Evolutionary conservation across 2,329 filamentous ascomycete species (phyloP), one percentile per base, ranked within the genome.

Genomic region (Monilinia vaccinii-corymbosi): DNA sequence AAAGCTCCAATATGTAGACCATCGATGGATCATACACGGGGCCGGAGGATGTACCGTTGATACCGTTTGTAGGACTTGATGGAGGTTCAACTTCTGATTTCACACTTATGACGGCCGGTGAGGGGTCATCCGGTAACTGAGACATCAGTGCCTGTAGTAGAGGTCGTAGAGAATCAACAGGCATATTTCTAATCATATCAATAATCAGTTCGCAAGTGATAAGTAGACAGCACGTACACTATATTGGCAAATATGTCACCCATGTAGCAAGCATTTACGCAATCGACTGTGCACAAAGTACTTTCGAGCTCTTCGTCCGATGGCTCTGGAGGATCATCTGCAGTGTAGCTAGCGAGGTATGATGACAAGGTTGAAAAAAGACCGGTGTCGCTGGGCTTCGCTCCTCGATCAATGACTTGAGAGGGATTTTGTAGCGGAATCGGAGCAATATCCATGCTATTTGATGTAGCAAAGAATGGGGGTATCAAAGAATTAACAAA

Each of bases 321-420:
- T 2, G 94, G 94, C 75, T 99, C 94, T 0, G 94, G 94, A 14
- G 94, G 94, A 70, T 99, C 94, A 73, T 97, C 94, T 13, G 94
- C 95, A 46, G 95, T 94, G 72, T 99, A 97, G 73, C 93, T 97
- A n/a, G 92, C 96, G 36, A 99, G 91, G 70, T 97, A 99, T 6
- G 89, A 96, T 0, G 93, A 95, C 69, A 99, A 90, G 1, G 93
- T 91, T 4, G 92, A 96, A 72, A 99, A 91, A 53, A 99, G 82
- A 7, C 94, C 91, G 2, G 86, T 85, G 32, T 99, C 94, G 61
- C 80, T 83, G 38, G 86, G 79, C 64, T 90, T 88, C 46, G 88
- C 81, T 60, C 86, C 91, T 60, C 93, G 85, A 71, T 97, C 94
- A 65, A 99, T 92, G 52, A 97, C 84, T 71, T 97, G 92, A 11